These are phyloP conservation scores for Coffea canephora DNA, from an alignment of 257 asterid genomes.

Conservation along the genomic window DNA sequence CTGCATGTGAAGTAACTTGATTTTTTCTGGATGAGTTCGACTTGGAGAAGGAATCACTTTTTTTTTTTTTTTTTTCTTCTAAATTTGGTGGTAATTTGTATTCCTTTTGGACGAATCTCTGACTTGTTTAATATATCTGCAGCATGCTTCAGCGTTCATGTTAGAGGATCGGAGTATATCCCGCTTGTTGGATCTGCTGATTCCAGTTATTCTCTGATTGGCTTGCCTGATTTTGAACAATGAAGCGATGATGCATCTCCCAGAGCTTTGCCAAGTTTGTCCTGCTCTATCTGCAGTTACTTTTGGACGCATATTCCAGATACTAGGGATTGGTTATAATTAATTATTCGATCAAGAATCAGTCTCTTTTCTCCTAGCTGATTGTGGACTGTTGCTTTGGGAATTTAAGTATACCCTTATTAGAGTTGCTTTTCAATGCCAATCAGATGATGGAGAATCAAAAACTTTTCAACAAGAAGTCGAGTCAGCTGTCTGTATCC, in stretches of 20 bases:
- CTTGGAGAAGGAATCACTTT: too few relatives aligned
- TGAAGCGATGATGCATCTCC: constrained; percentile 4
- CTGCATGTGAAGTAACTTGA: too few relatives aligned
- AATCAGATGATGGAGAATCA: too few relatives aligned
- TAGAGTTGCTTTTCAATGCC: too few relatives aligned
- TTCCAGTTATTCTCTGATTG: constrained; percentile 43
- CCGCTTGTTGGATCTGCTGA: constrained; percentile 75
- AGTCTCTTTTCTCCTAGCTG: not conserved
- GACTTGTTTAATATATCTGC: constrained; percentile 31
- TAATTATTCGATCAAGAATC: not conserved
- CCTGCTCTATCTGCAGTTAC: not conserved
- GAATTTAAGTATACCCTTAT: too few relatives aligned
- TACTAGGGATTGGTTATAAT: not conserved
- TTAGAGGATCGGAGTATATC: constrained; percentile 88
- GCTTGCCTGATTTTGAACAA: constrained; percentile 49
- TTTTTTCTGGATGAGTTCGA: too few relatives aligned
- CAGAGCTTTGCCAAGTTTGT: not conserved
- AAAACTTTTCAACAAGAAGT: too few relatives aligned
- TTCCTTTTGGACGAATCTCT: not conserved
- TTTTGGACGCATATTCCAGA: not conserved
- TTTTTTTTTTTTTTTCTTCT: not conserved
- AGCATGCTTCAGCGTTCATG: constrained; percentile 95
- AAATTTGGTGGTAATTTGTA: not conserved
- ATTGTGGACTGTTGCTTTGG: not conserved
- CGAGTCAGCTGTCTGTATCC: too few relatives aligned